Evolutionary conservation across 768 basidiomycete genomes (phyloP).

Genomic region (Pleurotus djamor): DNA sequence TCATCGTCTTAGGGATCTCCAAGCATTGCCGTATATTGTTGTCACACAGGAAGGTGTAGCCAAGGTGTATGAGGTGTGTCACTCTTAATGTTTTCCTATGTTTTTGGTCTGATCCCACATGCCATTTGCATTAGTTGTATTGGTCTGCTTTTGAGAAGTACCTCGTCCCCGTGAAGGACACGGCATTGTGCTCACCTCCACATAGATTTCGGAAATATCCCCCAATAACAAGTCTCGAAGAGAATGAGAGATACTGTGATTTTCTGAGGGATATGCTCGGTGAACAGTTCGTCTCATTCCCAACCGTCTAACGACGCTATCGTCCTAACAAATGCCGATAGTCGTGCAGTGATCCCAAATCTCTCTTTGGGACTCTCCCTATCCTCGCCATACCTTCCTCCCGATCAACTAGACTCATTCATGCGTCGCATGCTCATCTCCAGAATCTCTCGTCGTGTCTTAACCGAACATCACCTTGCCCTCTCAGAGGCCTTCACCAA

Average conservation of each 20-base stretch:
- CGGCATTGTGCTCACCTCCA: conserved; percentile 4
- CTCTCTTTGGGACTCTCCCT: conserved; percentile 81
- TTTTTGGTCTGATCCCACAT: conserved; percentile 3
- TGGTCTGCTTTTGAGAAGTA: conserved; percentile 88
- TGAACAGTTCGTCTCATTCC: conserved; percentile 62
- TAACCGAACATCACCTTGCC: conserved; percentile 88
- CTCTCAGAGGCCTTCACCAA: conserved; percentile 59
- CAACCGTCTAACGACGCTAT: conserved; percentile 2
- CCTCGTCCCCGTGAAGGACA: conserved; percentile 3
- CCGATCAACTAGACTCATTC: conserved; percentile 81
- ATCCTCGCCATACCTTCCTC: conserved; percentile 75
- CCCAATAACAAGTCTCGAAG: conserved; percentile 62
- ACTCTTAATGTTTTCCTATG: background rate
- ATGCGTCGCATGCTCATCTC: conserved; percentile 92
- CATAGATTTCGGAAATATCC: conserved; percentile 72
- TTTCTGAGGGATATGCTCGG: conserved; percentile 64
- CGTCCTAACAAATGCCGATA: conserved; percentile 21
- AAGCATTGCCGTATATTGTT: conserved; percentile 81
- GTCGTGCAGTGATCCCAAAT: conserved; percentile 77
- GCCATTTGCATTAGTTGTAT: conserved; percentile 55
- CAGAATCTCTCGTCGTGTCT: conserved; percentile 84
- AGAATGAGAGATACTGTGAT: conserved; percentile 78
- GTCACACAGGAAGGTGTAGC: conserved; percentile 84
- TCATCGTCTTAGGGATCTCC: conserved; percentile 84
- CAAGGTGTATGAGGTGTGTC: conserved; percentile 77